Evolutionary conservation across 148 eudicot genomes (phyloP), one percentile per base, ranked within the genome.

Genomic region (Limonium bicolor): DNA sequence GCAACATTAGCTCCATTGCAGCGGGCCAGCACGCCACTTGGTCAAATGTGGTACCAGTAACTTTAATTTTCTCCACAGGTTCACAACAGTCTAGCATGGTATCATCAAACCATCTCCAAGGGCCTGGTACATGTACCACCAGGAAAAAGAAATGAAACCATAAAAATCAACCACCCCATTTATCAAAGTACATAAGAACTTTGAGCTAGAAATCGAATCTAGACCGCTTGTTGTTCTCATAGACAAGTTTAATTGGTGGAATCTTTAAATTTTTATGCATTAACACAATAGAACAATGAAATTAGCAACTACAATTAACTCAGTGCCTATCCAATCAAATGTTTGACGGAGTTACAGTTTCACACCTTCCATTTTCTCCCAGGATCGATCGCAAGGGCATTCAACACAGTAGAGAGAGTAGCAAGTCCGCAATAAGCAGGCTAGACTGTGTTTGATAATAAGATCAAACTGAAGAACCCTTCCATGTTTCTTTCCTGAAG

Each of bases 401-500:
- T 90, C 63, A 90, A 63, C 45, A 84, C 99, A 84, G 84, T 67
- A 8, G 95, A 58, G 52, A 90, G 82, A 61, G 80, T 84, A 36
- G 99, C 95, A 59, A 90, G 61, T 53, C 99, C 99, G 63, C 99
- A 90, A 48, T 84, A 90, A 3, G 99, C 99, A 56, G 99, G 99
- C 58, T 90, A 5, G 99, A 90, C 48, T 90, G 99, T 19, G 99
- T 90, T 61, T 90, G 93, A 56, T 80, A 90, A 61, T 78, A 77
- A 21, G 95, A 90, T 78, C 74, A 90, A 63, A 65, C 67, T 84
- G 56, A 80, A 90, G 58, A 90, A 90, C 0, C 87, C 88, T 60
- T 80, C 88, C 80, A 81, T 71, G 14, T 76, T 66, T 46, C 93
- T 87, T 30, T 55, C 59, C 51, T 63, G 62, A 56, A 85, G 65